A percentile compares a stretch with the other conserved stretches of the same genome.
Conservation (phyloP, 1,284 basidiomycete species). For the Violaceomyces palustris region DNA sequence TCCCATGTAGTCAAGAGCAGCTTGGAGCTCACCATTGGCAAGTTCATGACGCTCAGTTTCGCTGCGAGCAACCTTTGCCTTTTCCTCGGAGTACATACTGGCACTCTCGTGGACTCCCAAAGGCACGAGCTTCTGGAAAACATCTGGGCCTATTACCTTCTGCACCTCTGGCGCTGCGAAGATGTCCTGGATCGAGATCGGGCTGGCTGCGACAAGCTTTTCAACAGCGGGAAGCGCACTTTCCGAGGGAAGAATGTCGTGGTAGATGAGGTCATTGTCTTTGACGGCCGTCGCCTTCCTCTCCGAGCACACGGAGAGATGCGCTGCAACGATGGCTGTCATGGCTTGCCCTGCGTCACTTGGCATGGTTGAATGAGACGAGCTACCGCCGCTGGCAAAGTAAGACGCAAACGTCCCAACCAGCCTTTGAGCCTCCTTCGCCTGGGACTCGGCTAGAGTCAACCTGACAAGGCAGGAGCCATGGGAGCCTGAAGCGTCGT, state of each 20-base stretch:
- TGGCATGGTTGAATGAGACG: slow-evolving; percentile 67
- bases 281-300: slow-evolving; percentile 70
- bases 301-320: slow-evolving; percentile 71
- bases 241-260: slow-evolving; percentile 78
- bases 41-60: slow-evolving; percentile 83
- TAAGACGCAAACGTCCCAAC: slow-evolving; percentile 68
- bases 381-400: slow-evolving; percentile 61
- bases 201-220: slow-evolving; percentile 69
- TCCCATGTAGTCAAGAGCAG: slow-evolving; percentile 75
- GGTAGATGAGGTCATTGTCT: slow-evolving; percentile 97
- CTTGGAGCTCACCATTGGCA: slow-evolving; percentile 73
- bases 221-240: slow-evolving; percentile 77
- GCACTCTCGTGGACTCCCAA: slow-evolving; percentile 93
- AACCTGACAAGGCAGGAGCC: slow-evolving; percentile 81
- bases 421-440: slow-evolving; percentile 75
- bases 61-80: slow-evolving; percentile 85
- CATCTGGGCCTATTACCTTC: slow-evolving; percentile 85
- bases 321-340: slow-evolving; percentile 75
- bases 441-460: slow-evolving; percentile 69
- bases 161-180: slow-evolving; percentile 87
- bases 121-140: slow-evolving; percentile 83
- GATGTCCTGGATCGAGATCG: slow-evolving; percentile 87
- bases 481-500: slow-evolving; percentile 71
- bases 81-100: slow-evolving; percentile 95
- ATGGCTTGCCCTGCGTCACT: slow-evolving; percentile 75